Evolutionary conservation across 2,329 filamentous ascomycete genomes (phyloP), one percentile per base, ranked within the genome.

Genomic region (Ciborinia camelliae): DNA sequence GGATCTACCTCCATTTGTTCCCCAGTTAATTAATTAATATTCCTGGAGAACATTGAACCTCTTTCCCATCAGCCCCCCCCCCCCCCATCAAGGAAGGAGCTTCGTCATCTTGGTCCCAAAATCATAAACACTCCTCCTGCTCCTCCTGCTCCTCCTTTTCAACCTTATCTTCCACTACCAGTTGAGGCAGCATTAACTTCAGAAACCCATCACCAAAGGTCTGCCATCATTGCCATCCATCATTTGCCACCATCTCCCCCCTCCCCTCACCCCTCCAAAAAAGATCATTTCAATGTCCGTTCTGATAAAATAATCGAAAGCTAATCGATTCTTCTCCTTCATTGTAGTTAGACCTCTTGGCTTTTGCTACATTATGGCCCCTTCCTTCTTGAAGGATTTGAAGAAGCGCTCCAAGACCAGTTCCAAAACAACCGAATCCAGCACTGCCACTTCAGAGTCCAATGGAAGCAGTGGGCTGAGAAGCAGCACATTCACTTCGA

Each of bases 381-480:
- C 84, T 41, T 79, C 88, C 51, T 91, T 96, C 74, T 82, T 95
- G 72, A 91, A 86, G 77, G 87, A 89, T 74, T 79, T 96, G 64
- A 89, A 91, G 71, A 86, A 91, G 71, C 88, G 89, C 71, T 95
- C 90, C 64, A 88, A 83, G 76, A 84, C 87, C 67, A 92, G 87
- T 80, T 89, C 92, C 78, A 87, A 81, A 67, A 86, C 86, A 48
- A 85, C 82, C 55, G 85, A 89, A 71, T 82, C 82, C 14, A 64
- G 62, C 35, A 64, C 43, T 14, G 62, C 53, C 35, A 64, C 43
- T 14, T 53, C 53, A 6, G 62, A 64, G 30, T 59, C 62, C 51
- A 85, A 86, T 73, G 81, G 78, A 2, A 53, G n/a, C n/a, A n/a
- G 48, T 26, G 41, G 41, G 12, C 41, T 45, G 35, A 41, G 55